Base-by-base conservation (phyloP, 2,329 filamentous ascomycete genomes). In the Fusarium annulatum region DNA sequence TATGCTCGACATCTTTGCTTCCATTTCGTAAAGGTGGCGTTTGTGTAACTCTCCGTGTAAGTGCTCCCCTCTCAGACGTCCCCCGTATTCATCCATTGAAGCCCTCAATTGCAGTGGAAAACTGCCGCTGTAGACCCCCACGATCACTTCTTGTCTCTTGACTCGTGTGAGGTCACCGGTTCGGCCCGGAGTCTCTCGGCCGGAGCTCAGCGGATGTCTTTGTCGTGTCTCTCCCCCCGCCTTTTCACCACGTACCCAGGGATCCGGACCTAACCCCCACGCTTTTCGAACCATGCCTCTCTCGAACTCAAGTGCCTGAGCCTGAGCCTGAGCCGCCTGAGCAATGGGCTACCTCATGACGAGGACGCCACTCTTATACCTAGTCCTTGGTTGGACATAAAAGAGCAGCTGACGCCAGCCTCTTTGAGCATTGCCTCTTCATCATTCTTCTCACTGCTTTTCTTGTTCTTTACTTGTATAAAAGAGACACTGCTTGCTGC, bases 101-200 rank as follows among this genome's bases (percentile, higher is more conserved):
- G 5, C 34, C 9, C 7, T 39, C 23, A 55, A 41, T 39, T 55
- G 23, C 19, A 18, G 19, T 1, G 6, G 9, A 12, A 18, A 38
- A 21, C 42, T 45, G 23, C 10, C 11, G 5, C 16, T 26, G 7
- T 4, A 23, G 30, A 34, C 48, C 48, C 70, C 72, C 67, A 61
- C 43, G 51, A 64, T 48, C 61, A 49, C 53, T 71, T 55, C 62
- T 41, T 59, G 33, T 43, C 61, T 59, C 65, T 60, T 57, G 51
- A 64, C 60, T 58, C 60, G 42, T 21, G 41, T 41, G 43, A 62
- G 33, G 49, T 64, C 52, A 36, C 68, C 71, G 72, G 65, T 77
- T 71, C 75, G 75, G 73, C 16, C 75, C 75, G 73, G 75, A 72
- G 61, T 64, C 68, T 74, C 75, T 77, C 75, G 75, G 75, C 75